These are phyloP conservation scores for Fusarium odoratissimum DNA, from an alignment of 2,329 filamentous ascomycete species.

Conservation along the genomic window DNA sequence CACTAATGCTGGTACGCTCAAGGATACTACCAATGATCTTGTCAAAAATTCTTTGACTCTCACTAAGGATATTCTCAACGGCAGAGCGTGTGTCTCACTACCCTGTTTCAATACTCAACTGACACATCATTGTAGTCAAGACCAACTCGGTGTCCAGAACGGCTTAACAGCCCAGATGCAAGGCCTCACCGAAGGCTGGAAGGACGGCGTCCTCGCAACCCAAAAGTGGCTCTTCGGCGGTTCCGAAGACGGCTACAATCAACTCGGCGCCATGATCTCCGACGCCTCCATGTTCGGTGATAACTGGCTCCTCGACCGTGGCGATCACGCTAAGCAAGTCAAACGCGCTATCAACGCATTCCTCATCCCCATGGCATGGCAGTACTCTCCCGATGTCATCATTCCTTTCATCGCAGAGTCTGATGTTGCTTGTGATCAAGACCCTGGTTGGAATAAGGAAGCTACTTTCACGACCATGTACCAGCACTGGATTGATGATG, in stretches of 20 bases:
- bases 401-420: slow-evolving; percentile 20
- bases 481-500: slow-evolving; percentile 1
- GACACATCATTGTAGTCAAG: not conserved
- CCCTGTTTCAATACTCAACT: not conserved
- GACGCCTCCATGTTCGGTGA: slow-evolving; percentile 29
- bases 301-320: slow-evolving; percentile 19
- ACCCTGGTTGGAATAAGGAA: slow-evolving; percentile 19
- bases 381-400: slow-evolving; percentile 22
- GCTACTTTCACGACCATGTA: not conserved
- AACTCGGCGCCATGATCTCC: slow-evolving; percentile 15
- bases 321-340: slow-evolving; percentile 16
- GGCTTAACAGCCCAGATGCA: slow-evolving; percentile 22
- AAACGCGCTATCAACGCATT: slow-evolving; percentile 22
- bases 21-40: slow-evolving; percentile 23
- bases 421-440: slow-evolving; percentile 18
- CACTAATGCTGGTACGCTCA: not conserved
- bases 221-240: slow-evolving; percentile 26
- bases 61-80: slow-evolving; percentile 18
- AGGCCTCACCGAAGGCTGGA: slow-evolving; percentile 18
- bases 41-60: slow-evolving; percentile 27
- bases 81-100: not conserved
- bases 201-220: slow-evolving; percentile 14
- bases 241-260: slow-evolving; percentile 7
- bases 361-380: slow-evolving; percentile 24
- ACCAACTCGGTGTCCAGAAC: slow-evolving; percentile 29